These are phyloP conservation scores for Davidsoniella australis DNA, from an alignment of 2,329 filamentous ascomycete genomes.

Conservation along the genomic window DNA sequence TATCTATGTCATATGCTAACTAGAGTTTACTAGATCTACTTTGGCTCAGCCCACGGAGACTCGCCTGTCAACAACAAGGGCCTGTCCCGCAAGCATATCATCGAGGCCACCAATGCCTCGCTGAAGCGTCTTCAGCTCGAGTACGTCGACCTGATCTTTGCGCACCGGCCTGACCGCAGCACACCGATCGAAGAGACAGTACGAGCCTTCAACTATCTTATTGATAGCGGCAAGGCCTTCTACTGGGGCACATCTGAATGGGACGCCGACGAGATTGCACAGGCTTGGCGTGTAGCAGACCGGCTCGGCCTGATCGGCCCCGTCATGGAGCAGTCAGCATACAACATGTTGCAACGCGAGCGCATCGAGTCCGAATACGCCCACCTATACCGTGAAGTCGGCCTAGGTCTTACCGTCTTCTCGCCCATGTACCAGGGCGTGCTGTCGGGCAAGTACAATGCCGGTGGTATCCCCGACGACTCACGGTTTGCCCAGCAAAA, in stretches of 20 bases:
- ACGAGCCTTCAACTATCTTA: conserved; percentile 52
- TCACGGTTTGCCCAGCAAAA: conserved; percentile 39
- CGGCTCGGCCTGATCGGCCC: conserved; percentile 44
- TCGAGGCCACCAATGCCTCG: conserved; percentile 45
- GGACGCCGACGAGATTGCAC: conserved; percentile 46
- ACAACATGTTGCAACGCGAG: conserved; percentile 44
- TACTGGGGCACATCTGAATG: conserved; percentile 58
- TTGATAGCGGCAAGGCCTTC: conserved; percentile 48
- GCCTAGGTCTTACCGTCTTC: conserved; percentile 45
- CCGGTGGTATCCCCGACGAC: conserved; percentile 37
- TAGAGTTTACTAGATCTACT: conserved; percentile 30
- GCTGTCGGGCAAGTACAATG: conserved; percentile 50
- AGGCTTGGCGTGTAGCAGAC: conserved; percentile 44
- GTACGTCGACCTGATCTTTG: conserved; percentile 53
- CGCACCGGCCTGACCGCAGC: conserved; percentile 48
- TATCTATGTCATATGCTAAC: background rate
- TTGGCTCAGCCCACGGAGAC: conserved; percentile 41
- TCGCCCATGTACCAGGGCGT: conserved; percentile 41
- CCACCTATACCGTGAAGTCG: conserved; percentile 41
- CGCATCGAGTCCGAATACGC: conserved; percentile 47
- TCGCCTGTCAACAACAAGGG: conserved; percentile 50
- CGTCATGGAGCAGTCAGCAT: conserved; percentile 48
- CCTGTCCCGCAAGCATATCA: conserved; percentile 50
- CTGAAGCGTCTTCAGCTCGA: conserved; percentile 40
- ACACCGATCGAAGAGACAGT: conserved; percentile 58